phyloP scores from a whole-genome alignment of 2,329 filamentous ascomycete genomes.

The Coniochaeta pulveracea region DNA sequence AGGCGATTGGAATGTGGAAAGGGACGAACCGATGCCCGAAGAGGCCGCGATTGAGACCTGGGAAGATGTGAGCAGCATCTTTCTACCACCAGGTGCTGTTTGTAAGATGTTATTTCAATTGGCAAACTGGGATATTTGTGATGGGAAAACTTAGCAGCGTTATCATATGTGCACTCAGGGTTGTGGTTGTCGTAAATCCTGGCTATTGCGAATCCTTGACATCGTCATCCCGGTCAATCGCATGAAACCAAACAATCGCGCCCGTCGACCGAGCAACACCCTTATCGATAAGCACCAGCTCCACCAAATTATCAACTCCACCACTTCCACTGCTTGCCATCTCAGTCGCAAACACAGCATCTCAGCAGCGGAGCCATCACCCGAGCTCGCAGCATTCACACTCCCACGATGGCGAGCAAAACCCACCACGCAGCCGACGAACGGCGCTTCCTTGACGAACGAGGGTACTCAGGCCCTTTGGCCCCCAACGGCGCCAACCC shows the following conservation, averaged over 20 bases:
- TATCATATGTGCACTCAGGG: too few relatives aligned
- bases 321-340: neutral
- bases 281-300: conserved; percentile 19
- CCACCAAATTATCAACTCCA: conserved; percentile 3
- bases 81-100: conserved; percentile 10
- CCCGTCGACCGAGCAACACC: conserved; percentile 29
- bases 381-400: neutral
- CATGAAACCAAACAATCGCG: conserved; percentile 5
- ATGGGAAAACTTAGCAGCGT: too few relatives aligned
- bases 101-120: conserved; percentile 3
- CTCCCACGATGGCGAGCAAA: conserved; percentile 3
- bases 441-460: conserved; percentile 75
- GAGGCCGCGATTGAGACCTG: conserved; percentile 62
- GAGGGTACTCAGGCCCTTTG: conserved; percentile 64
- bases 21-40: conserved; percentile 45
- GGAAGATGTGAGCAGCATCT: conserved; percentile 53
- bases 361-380: neutral
- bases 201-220: too few relatives aligned
- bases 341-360: neutral
- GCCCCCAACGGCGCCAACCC: conserved; percentile 85
- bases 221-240: neutral
- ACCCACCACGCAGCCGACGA: conserved; percentile 63
- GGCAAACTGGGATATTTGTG: neutral
- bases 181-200: too few relatives aligned
- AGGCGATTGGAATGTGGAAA: conserved; percentile 5